Base-by-base conservation (phyloP, 2,329 filamentous ascomycete genomes). In the Ceratocystis huliohia region DNA sequence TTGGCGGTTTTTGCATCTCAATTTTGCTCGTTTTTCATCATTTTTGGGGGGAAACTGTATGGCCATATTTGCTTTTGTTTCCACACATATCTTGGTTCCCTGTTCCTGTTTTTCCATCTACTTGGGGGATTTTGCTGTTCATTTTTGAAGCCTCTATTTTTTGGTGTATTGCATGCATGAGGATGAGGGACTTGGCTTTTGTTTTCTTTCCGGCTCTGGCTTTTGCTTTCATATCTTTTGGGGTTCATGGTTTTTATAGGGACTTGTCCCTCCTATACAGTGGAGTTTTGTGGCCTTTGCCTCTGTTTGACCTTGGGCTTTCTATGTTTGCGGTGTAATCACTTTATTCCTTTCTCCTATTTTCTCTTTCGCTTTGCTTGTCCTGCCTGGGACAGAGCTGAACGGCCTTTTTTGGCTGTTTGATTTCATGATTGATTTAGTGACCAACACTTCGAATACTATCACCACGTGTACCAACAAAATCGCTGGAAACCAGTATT, bases 101-200 rank as follows among this genome's bases (percentile, higher is more conserved):
- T 45, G 44, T 62, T 20, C 37, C 33, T 63, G 20, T 22, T 41
- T 63, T 45, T 45, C 41, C 41, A 25, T 66, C 50, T 59, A 20
- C 57, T 13, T 45, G 44, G 46, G 48, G 53, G 62, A 50, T 30
- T 57, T 57, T 57, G 53, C 17, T 57, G 53, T 17, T 33, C 22
- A 57, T 67, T 30, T 56, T 59, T 63, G 48, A 45, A 56, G 50
- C 64, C 48, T 56, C 50, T 50, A 45, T 50, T 66, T 45, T 41
- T 41, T 44, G 25, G 45, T 64, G 50, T 64, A 33, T 64, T 64
- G 63, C 63, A 64, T 66, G 64, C 63, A 64, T 66, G 64, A 61
- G 64, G 64, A 64, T 66, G 64, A 61, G 64, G 64, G 64, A 66
- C 64, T 61, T 20, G 56, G 45, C 28, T 48, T 66, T n/a, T 64